Evolutionary conservation across 441 rosid species (phyloP), one percentile per base, ranked within the genome.

Genomic region (Arabidopsis lyrata): DNA sequence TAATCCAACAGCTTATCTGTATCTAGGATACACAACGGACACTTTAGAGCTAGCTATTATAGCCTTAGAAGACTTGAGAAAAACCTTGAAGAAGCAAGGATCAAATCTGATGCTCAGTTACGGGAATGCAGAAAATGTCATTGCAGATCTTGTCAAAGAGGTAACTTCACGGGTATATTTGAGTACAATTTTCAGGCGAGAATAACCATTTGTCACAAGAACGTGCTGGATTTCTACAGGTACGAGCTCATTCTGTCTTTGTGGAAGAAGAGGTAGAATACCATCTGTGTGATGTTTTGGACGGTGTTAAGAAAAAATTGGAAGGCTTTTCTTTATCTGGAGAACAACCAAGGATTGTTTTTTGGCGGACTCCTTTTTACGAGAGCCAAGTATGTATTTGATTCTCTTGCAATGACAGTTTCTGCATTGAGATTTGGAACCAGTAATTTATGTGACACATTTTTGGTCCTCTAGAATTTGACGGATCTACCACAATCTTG

Each of bases 261-360:
- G 82, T 83, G 32, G 96, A 94, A 81, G 89, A 84, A 68, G 98
- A 94, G 81, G 92, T 86, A 8, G 99, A 94, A 80, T 83, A 85
- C 52, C 82, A 86, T 75, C 71, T 92, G 11, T 79, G 75, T 13
- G 64, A 70, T 83, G 65, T 75, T 50, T 52, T 86, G 70, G 70
- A 68, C 7, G 65, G 32, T 64, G 88, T 90, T 36, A 85, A 81
- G 64, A 81, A 74, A 31, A 73, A 79, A n/a, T 61, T 90, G 63
- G 61, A 63, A 45, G 71, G 59, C 16, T 49, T 74, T 31, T 42
- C 82, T 60, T 68, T 73, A 52, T 16, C 22, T 24, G 85, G 84
- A 57, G 80, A 77, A 20, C 50, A 59, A 62, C 83, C 78, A 2
- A 70, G 72, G 53, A 60, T 84, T 77, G 69, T 78, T 38, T 14